Percentiles rank a stretch among this genome's conserved stretches.
Evolutionary conservation across 352 stramenopile species (phyloP).

Genomic region (Phytophthora colocasiae): DNA sequence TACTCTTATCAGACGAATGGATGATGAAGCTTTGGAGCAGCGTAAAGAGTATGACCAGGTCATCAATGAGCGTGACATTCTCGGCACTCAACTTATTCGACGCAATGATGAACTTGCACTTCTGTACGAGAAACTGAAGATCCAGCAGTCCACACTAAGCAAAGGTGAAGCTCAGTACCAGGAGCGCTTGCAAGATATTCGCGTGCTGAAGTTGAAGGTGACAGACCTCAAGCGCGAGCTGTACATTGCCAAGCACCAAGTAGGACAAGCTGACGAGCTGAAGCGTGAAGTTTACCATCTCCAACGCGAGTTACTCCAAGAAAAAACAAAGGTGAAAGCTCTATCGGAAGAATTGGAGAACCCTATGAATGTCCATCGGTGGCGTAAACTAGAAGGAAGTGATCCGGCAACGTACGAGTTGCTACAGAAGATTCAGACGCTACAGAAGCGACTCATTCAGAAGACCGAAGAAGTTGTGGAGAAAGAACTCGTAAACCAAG

Average conservation of each 20-base stretch:
- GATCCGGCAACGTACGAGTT: conserved; percentile 96
- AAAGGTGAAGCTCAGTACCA: conserved; percentile 95
- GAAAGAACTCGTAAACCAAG: conserved; percentile 95
- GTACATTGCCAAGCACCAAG: conserved; percentile 90
- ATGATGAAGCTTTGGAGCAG: conserved; percentile 94
- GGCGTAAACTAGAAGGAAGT: conserved; percentile 96
- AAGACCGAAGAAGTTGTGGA: conserved; percentile 97
- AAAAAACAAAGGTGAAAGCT: conserved; percentile 97
- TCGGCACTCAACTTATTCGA: conserved; percentile 96
- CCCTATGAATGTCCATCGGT: conserved; percentile 98
- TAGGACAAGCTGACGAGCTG: conserved; percentile 87
- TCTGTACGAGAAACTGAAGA: conserved; percentile 98
- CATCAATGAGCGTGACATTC: conserved; percentile 97
- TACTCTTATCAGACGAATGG: conserved; percentile 93
- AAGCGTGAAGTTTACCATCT: conserved; percentile 91
- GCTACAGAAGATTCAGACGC: conserved; percentile 96
- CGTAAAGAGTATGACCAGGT: conserved; percentile 97
- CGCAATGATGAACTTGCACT: conserved; percentile 97
- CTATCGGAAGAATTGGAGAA: conserved; percentile 97
- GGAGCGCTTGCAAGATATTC: conserved; percentile 93
- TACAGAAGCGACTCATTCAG: conserved; percentile 95
- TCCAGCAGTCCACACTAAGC: conserved; percentile 94
- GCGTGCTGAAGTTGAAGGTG: conserved; percentile 96
- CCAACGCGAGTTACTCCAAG: conserved; percentile 93
- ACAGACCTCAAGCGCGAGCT: conserved; percentile 94